Evolutionary conservation across 2,329 filamentous ascomycete species (phyloP), one percentile per base, ranked within the genome.

Genomic region (Colletotrichum sp.): DNA sequence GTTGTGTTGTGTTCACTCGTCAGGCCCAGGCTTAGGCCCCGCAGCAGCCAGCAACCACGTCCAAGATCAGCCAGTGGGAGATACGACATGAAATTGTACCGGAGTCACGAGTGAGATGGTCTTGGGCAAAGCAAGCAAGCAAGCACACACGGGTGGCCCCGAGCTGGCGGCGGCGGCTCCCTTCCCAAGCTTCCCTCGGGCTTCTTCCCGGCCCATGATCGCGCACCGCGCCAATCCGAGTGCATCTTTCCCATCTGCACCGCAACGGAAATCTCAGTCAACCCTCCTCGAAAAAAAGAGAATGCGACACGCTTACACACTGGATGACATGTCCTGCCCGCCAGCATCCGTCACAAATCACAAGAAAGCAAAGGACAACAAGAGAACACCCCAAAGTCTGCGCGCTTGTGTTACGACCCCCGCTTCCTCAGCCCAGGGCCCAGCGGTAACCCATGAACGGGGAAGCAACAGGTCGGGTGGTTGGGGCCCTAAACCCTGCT

Each of bases 401-500:
- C 26, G 39, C 15, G 62, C 62, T 65, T 24, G 21, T 36, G 18
- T 30, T 30, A 28, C 30, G 32, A 70, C 67, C 55, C 67, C 68
- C 68, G 68, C 68, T 63, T 62, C 26, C 49, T 69, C 57, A 44
- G 57, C 68, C 57, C 34, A 32, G 55, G 21, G 49, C 44, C 21
- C 59, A 72, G 69, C 72, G 62, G 55, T 75, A 36, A 75, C 26
- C 72, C 69, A 67, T 64, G 69, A 21, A 44, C 26, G 32, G 69
- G 64, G 69, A 52, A 64, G 69, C 49, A 67, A 39, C 44, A 52
- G 49, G 28, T 59, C 62, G 62, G 34, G 63, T 72, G 72, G 63
- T 59, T 68, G 69, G 69, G 69, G 34, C 44, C 70, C 24, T 69
- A 60, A 73, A 69, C 64, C 73, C 73, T 69, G 73, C 63, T 9